Percentiles rank a stretch among this genome's conserved stretches.
Conservation (phyloP, 805 yeast species). For the Priceomyces melissophilus region DNA sequence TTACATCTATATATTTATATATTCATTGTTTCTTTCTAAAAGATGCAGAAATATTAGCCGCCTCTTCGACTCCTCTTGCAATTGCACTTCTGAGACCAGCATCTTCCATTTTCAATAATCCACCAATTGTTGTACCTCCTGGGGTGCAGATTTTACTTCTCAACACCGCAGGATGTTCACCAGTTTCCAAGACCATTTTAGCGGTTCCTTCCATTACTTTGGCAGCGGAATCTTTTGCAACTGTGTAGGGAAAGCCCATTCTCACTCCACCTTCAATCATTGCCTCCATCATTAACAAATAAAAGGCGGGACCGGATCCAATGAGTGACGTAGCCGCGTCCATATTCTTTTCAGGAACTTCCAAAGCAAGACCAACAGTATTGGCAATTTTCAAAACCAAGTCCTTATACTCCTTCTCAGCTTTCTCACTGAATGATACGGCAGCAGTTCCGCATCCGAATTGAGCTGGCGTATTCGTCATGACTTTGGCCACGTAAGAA, state of each 20-base stretch:
- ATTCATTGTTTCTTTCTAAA: constrained; percentile 31
- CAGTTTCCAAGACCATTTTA: constrained; percentile 78
- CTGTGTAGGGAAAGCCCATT: constrained; percentile 87
- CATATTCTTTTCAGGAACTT: constrained; percentile 86
- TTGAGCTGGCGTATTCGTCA: constrained; percentile 97
- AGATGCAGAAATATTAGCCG: constrained; percentile 73
- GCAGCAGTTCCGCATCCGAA: constrained; percentile 94
- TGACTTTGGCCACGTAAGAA: constrained; percentile 75
- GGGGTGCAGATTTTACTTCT: constrained; percentile 93
- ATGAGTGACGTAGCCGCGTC: constrained; percentile 94
- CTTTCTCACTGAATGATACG: constrained; percentile 64
- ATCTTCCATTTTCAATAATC: constrained; percentile 88
- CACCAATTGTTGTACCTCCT: constrained; percentile 97
- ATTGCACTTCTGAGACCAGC: constrained; percentile 84
- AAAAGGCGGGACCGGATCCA: constrained; percentile 97
- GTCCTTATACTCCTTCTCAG: constrained; percentile 40
- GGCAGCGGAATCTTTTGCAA: constrained; percentile 82
- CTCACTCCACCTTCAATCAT: constrained; percentile 91
- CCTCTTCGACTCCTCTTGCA: constrained; percentile 85
- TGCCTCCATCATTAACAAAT: constrained; percentile 83
- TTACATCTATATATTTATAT: constrained; percentile 2
- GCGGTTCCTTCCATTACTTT: constrained; percentile 94
- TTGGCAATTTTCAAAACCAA: constrained; percentile 51
- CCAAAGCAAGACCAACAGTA: constrained; percentile 65
- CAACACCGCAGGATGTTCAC: constrained; percentile 83